Conservation (phyloP, 202 grass and related monocot species). For the Digitaria exilis region DNA sequence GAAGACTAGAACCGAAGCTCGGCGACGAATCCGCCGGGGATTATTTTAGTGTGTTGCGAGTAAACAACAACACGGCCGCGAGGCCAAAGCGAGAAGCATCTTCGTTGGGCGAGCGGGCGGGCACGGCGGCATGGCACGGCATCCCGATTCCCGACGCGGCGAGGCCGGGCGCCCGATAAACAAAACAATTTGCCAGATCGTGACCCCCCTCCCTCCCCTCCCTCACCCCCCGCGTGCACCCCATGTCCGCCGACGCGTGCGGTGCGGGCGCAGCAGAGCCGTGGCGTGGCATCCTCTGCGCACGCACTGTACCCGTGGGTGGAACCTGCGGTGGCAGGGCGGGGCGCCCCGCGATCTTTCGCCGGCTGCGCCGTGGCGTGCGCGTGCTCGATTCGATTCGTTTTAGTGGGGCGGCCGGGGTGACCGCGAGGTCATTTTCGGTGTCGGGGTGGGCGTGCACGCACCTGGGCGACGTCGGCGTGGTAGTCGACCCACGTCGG, state of each 20-base stretch:
- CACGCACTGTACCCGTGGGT: not conserved
- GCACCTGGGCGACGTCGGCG: not conserved
- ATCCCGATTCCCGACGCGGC: slow-evolving; percentile 24
- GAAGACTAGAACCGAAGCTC: not conserved
- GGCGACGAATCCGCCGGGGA: slow-evolving; percentile 14
- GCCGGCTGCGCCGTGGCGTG: not conserved
- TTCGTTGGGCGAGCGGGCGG: not conserved
- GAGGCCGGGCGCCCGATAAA: not conserved
- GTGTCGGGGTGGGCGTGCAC: not conserved
- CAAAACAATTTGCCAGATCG: slow-evolving; percentile 6
- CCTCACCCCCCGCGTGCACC: too few species aligned
- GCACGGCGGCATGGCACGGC: not conserved
- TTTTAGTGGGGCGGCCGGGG: not conserved
- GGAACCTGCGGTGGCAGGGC: not conserved
- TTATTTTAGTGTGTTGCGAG: slow-evolving; percentile 1
- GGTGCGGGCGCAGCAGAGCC: not conserved
- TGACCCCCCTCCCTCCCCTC: not conserved
- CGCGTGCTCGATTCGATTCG: not conserved
- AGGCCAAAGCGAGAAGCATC: not conserved
- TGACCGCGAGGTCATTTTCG: not conserved
- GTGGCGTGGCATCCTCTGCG: too few species aligned
- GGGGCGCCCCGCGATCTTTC: too few species aligned
- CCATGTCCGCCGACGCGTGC: slow-evolving; percentile 9
- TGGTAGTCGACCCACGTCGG: not conserved
- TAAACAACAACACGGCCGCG: not conserved